Evolutionary conservation across 2,329 filamentous ascomycete genomes (phyloP).

Genomic region (Paecilomyces sp.): DNA sequence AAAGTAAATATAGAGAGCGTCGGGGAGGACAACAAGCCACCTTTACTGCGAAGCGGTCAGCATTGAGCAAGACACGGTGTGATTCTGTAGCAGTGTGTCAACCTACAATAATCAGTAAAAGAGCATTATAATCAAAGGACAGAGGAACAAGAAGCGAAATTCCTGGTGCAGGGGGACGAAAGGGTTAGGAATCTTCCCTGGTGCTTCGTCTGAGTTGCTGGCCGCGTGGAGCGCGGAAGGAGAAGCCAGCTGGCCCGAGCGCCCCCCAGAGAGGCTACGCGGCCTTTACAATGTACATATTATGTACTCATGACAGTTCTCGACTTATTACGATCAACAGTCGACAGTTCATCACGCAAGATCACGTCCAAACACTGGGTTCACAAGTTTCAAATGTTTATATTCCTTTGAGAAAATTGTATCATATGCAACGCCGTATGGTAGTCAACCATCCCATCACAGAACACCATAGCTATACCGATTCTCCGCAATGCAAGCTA

Average conservation of each 20-base stretch:
- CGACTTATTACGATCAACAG: background rate
- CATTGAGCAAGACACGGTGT: background rate
- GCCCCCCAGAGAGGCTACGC: background rate
- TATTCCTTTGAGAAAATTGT: background rate
- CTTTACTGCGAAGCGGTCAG: slow-evolving; percentile 3
- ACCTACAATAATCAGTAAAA: slow-evolving; percentile 1
- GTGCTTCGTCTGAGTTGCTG: background rate
- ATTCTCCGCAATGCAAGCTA: background rate
- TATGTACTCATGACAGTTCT: background rate
- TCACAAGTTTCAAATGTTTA: background rate
- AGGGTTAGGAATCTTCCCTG: background rate
- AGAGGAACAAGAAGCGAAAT: background rate
- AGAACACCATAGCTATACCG: background rate
- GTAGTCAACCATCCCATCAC: background rate
- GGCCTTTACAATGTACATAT: background rate
- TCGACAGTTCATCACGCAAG: background rate
- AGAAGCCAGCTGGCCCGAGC: background rate
- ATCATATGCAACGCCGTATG: background rate
- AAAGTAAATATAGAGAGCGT: slow-evolving; percentile 5
- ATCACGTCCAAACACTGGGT: background rate
- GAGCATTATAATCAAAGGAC: background rate
- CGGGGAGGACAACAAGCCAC: slow-evolving; percentile 8
- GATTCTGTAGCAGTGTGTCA: background rate
- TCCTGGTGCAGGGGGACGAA: background rate
- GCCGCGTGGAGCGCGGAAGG: background rate